phyloP scores from a whole-genome alignment of 2,329 filamentous ascomycete species.

The Talaromyces verruculosus region DNA sequence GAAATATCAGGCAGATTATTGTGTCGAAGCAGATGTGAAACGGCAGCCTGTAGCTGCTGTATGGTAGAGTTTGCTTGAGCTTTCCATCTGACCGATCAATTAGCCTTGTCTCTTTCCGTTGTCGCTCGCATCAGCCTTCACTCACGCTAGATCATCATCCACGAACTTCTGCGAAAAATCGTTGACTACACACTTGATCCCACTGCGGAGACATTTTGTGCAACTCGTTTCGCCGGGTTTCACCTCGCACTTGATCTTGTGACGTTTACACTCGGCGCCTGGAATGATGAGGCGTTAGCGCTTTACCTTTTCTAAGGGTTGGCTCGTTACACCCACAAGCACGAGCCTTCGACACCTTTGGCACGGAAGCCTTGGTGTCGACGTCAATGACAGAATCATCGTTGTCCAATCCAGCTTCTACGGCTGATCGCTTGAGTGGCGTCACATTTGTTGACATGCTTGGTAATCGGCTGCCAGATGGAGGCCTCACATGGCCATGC shows the following conservation, averaged over 20 bases:
- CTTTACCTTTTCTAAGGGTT: not conserved
- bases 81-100: slow-evolving; percentile 44
- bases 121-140: slow-evolving; percentile 18
- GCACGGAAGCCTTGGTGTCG: slow-evolving; percentile 26
- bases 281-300: not conserved
- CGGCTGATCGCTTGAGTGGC: slow-evolving; percentile 39
- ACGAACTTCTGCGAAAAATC: slow-evolving; percentile 58
- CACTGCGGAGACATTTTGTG: slow-evolving; percentile 51
- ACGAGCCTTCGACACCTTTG: slow-evolving; percentile 44
- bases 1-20: slow-evolving; percentile 45
- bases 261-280: slow-evolving; percentile 53
- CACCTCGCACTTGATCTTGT: slow-evolving; percentile 58
- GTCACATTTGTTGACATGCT: slow-evolving; percentile 23
- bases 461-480: slow-evolving; percentile 21
- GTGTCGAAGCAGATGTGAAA: slow-evolving; percentile 48
- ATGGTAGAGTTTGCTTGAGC: slow-evolving; percentile 44
- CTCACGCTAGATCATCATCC: slow-evolving; percentile 55
- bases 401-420: slow-evolving; percentile 37
- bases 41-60: slow-evolving; percentile 46
- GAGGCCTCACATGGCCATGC: slow-evolving; percentile 8
- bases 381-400: slow-evolving; percentile 28
- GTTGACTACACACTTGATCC: slow-evolving; percentile 55
- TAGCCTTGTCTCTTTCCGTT: not conserved
- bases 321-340: slow-evolving; percentile 35
- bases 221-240: slow-evolving; percentile 49